These are phyloP conservation scores for Uromyces viciae-fabae DNA, from an alignment of 1,284 basidiomycete species.

Conservation along the genomic window DNA sequence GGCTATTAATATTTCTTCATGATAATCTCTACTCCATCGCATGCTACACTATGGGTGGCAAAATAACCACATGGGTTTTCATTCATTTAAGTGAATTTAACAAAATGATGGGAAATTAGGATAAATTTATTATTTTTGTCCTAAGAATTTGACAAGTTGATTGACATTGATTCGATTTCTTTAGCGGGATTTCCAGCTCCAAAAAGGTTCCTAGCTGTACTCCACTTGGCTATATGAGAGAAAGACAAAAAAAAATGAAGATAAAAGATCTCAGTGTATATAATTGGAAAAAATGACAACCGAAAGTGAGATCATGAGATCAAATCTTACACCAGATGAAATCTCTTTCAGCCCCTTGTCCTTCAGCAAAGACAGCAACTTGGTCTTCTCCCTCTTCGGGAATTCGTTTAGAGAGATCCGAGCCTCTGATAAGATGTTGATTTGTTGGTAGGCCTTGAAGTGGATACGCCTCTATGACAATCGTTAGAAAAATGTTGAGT, in stretches of 20 bases:
- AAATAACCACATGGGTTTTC: no score
- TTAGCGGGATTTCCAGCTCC: slow-evolving; percentile 11
- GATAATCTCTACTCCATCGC: no score
- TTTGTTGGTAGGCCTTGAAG: background rate
- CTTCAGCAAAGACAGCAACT: background rate
- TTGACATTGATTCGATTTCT: slow-evolving; percentile 16
- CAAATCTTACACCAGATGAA: slow-evolving; percentile 19
- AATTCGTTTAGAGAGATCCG: slow-evolving; percentile 12
- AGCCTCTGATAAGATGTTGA: no score
- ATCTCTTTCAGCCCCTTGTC: background rate
- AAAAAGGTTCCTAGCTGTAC: background rate
- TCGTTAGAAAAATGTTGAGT: background rate
- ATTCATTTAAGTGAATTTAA: no score
- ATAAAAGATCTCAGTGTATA: no score
- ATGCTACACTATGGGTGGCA: no score
- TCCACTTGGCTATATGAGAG: slow-evolving; percentile 6
- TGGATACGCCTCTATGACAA: background rate
- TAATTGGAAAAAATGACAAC: background rate
- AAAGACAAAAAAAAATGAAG: background rate
- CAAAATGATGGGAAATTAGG: no score
- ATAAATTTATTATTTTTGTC: no score
- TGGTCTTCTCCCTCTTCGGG: slow-evolving; percentile 10
- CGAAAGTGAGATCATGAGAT: background rate
- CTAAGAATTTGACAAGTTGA: background rate
- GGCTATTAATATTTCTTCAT: no score